Base-by-base conservation (phyloP, 331 rosid genomes). In the Dryas integrifolia region DNA sequence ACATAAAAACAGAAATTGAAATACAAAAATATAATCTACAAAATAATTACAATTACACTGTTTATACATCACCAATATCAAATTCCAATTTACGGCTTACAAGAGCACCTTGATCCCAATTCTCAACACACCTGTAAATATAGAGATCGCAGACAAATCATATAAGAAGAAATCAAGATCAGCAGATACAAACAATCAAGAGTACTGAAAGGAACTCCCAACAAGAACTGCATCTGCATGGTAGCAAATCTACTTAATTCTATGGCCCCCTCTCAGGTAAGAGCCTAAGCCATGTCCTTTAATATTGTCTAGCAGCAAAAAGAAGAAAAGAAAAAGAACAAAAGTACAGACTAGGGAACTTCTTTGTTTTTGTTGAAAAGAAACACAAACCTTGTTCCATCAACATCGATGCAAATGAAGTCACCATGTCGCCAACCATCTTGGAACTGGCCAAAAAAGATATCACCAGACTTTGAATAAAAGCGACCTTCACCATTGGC, bases 401-500 rank as follows among this genome's bases (percentile, higher is more conserved):
- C 79, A 18, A 96, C 90, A 63, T 89, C 82, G 38, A 94, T 88
- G 74, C 95, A 89, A 38, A 91, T 85, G 82, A 94, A 94, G 52
- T 88, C 81, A 30, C 96, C 97, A 76, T 89, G 95, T 49, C 97
- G 86, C 98, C 97, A 91, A 55, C 97, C 96, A 66, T 89, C 88
- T 82, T 84, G 86, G 84, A 91, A 94, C 80, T 84, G 82, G 58
- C 98, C 98, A 69, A 94, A 94, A 83, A 88, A 70, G 73, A 89
- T 90, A 75, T 94, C 91, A 21, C 98, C 95, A 13, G 88, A 85
- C 86, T 86, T 89, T 4, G 97, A 86, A 80, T 88, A 94, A 79
- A 94, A 94, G 43, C 98, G 91, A 48, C 98, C 92, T 81, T 94
- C 97, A n/a, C 98, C 98, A 48, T 86, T 86, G 70, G 98, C 98